Evolutionary conservation across 306 rosid species (phyloP).

Genomic region (Prunus salicina): DNA sequence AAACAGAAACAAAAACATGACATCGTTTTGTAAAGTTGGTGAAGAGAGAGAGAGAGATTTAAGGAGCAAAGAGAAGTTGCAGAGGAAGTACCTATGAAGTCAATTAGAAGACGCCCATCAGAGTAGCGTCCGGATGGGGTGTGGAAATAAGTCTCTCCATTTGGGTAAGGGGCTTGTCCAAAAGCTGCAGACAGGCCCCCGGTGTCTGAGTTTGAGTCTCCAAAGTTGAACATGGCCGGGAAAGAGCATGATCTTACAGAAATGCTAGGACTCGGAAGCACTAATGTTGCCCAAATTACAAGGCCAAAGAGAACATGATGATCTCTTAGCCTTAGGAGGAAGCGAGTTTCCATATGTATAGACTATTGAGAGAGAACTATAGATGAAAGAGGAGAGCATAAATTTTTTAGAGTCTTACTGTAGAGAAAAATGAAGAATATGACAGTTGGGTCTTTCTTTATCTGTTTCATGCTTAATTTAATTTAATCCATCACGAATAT

Average conservation of each 20-base stretch:
- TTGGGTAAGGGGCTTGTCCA: conserved; percentile 57
- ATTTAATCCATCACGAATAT: too few species aligned
- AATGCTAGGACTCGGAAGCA: not conserved
- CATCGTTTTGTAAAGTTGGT: too few species aligned
- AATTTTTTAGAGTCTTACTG: too few species aligned
- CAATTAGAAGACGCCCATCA: conserved; percentile 62
- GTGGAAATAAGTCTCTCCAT: conserved; percentile 53
- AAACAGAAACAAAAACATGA: not conserved
- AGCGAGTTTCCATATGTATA: conserved; percentile 5
- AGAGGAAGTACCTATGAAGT: conserved; percentile 46
- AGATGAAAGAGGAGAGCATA: not conserved
- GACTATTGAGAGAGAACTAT: not conserved
- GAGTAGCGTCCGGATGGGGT: conserved; percentile 67
- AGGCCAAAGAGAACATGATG: not conserved
- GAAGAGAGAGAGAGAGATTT: too few species aligned
- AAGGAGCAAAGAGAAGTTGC: not conserved
- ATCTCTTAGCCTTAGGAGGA: not conserved
- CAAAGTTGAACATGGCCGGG: conserved; percentile 55
- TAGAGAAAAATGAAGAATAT: not conserved
- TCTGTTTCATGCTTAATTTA: too few species aligned
- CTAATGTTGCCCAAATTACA: conserved; percentile 12
- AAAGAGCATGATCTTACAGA: conserved; percentile 19
- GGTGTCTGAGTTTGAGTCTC: conserved; percentile 66
- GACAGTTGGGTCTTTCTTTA: not conserved
- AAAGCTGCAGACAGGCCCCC: conserved; percentile 56